Evolutionary conservation across 169 alveolate genomes (phyloP).

Genomic region (Eimeria falciformis): DNA sequence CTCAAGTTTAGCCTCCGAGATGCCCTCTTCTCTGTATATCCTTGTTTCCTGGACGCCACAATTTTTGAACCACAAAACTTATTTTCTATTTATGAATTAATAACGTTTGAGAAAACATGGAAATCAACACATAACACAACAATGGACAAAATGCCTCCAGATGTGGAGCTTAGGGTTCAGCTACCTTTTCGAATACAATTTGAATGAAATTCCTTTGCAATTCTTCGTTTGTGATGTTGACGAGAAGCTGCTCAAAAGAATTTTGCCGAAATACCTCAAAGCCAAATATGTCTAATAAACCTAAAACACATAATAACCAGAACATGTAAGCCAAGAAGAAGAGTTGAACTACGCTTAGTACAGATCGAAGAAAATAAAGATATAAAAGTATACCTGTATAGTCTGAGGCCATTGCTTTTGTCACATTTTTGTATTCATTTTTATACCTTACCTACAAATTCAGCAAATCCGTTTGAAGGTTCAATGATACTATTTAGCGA

Average conservation of each 20-base stretch:
- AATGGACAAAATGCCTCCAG: background rate
- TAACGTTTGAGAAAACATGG: too few species aligned
- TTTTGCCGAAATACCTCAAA: conserved; percentile 96
- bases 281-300: conserved; percentile 98
- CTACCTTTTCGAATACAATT: conserved; percentile 94
- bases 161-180: conserved; percentile 33
- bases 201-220: conserved; percentile 94
- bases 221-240: conserved; percentile 98
- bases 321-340: background rate
- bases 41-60: conserved; percentile 81
- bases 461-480: conserved; percentile 87
- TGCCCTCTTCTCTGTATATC: conserved; percentile 89
- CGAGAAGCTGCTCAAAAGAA: conserved; percentile 97
- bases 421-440: conserved; percentile 19
- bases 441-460: conserved; percentile 89
- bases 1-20: conserved; percentile 42
- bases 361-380: background rate
- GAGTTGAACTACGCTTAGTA: background rate
- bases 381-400: too few species aligned
- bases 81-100: too few species aligned
- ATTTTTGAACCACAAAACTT: background rate
- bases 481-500: conserved; percentile 93
- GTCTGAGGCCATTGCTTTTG: background rate
- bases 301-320: conserved; percentile 79
- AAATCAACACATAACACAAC: too few species aligned